Percentiles rank a stretch among this genome's conserved stretches.
phyloP scores from a whole-genome alignment of 345 rosid genomes.

The Heritiera littoralis region DNA sequence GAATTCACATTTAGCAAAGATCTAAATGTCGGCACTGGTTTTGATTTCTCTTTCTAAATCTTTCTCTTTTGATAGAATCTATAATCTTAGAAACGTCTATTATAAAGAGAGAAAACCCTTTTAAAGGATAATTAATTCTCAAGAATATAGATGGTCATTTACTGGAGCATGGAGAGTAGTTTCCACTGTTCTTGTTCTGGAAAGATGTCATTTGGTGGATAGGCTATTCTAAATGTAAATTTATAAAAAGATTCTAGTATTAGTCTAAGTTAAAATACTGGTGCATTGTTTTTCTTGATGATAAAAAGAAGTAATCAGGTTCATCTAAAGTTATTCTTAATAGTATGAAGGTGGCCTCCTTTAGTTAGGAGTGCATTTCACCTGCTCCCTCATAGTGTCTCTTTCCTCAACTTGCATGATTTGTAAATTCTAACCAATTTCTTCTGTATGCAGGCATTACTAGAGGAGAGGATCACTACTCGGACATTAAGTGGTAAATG shows the following conservation, averaged over 20 bases:
- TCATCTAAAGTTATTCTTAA: not conserved
- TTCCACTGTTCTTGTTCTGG: not conserved
- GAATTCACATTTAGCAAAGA: not conserved
- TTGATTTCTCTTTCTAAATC: not conserved
- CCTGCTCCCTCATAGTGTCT: not conserved
- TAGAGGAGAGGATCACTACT: conserved; percentile 89
- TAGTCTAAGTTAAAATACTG: not conserved
- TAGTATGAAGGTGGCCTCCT: conserved; percentile 10
- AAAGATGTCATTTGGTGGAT: not conserved
- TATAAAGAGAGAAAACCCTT: not conserved
- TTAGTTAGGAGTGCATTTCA: conserved; percentile 7
- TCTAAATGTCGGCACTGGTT: not conserved
- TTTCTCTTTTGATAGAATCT: not conserved
- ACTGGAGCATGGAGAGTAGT: not conserved
- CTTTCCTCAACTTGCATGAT: conserved; percentile 14
- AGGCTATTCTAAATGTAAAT: not conserved
- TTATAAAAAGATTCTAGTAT: not conserved
- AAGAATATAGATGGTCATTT: not conserved
- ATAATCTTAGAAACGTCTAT: conserved; percentile 5
- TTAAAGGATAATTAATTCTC: conserved; percentile 6
- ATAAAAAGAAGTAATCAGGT: not conserved
- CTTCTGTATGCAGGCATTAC: conserved; percentile 61
- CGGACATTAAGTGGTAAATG: conserved; percentile 59
- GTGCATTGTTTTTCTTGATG: not conserved
- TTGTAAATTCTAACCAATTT: not conserved